phyloP scores from a whole-genome alignment of 768 basidiomycete species.

The Tricholoma bakamatsutake region DNA sequence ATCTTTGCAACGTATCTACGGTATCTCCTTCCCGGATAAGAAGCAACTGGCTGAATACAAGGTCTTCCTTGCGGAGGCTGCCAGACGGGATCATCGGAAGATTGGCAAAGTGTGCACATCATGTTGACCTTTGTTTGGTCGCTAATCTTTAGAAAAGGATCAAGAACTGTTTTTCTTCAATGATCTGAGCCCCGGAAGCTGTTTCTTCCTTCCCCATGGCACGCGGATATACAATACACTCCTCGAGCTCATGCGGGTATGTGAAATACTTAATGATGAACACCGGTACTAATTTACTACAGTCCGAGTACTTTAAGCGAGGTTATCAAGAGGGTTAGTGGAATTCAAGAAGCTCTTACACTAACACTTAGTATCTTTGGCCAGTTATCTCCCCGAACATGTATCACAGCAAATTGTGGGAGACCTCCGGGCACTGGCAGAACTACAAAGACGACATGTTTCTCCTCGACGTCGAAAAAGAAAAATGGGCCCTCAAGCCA shows the following conservation, averaged over 20 bases:
- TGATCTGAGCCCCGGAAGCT: constrained; percentile 90
- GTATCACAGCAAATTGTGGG: constrained; percentile 95
- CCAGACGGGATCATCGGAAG: constrained; percentile 95
- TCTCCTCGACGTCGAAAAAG: constrained; percentile 88
- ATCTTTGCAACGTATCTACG: constrained; percentile 92
- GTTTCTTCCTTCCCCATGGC: constrained; percentile 97
- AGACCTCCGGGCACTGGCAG: constrained; percentile 96
- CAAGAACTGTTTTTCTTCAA: constrained; percentile 99
- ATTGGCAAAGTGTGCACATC: constrained; percentile 67
- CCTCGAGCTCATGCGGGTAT: constrained; percentile 82
- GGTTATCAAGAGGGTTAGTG: constrained; percentile 86
- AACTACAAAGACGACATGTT: constrained; percentile 99
- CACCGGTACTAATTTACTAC: background rate
- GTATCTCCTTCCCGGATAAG: constrained; percentile 98
- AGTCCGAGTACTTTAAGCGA: constrained; percentile 92
- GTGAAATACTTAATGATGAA: constrained; percentile 20
- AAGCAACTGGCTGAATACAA: constrained; percentile 95
- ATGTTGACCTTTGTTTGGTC: background rate
- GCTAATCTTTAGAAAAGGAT: constrained; percentile 41
- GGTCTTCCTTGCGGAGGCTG: constrained; percentile 91
- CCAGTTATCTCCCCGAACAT: constrained; percentile 97
- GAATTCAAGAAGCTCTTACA: background rate
- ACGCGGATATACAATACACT: constrained; percentile 95
- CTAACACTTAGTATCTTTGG: background rate
- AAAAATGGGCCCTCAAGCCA: constrained; percentile 92